Evolutionary conservation across 2,329 filamentous ascomycete genomes (phyloP).

Genomic region (Sclerotinia subarctica): DNA sequence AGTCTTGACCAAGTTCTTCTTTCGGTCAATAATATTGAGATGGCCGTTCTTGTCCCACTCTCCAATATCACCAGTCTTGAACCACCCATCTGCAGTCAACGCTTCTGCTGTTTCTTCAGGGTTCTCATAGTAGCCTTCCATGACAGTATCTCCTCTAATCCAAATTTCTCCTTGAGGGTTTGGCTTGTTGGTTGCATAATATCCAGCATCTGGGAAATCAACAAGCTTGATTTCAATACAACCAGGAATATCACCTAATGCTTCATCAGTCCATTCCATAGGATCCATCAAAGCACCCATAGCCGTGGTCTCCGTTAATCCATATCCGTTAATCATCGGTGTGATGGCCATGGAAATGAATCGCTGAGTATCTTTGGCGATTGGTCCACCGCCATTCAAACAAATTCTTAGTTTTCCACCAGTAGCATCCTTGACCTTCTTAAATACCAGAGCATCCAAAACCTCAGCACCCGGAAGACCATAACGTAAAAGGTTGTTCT

Average conservation of each 20-base stretch:
- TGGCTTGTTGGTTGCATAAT: constrained; percentile 65
- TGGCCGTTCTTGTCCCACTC: constrained; percentile 80
- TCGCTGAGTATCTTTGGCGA: constrained; percentile 80
- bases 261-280: constrained; percentile 72
- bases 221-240: constrained; percentile 88
- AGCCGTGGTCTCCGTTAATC: constrained; percentile 87
- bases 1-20: constrained; percentile 98
- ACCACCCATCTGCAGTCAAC: constrained; percentile 85
- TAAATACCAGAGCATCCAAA: constrained; percentile 83
- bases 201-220: constrained; percentile 84
- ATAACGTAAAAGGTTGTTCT: constrained; percentile 55
- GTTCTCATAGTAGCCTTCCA: constrained; percentile 78
- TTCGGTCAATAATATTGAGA: constrained; percentile 84
- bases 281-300: constrained; percentile 82
- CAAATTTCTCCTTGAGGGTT: constrained; percentile 87
- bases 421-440: constrained; percentile 84
- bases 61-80: constrained; percentile 94
- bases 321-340: constrained; percentile 93
- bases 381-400: constrained; percentile 90
- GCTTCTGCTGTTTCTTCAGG: constrained; percentile 78
- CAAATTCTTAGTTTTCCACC: constrained; percentile 85
- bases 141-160: constrained; percentile 75
- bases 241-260: constrained; percentile 75
- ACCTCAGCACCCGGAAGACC: constrained; percentile 64
- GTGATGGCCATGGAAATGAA: constrained; percentile 92